These are phyloP conservation scores for Pythium phragmitis DNA, from an alignment of 352 stramenopile species.

Conservation along the genomic window DNA sequence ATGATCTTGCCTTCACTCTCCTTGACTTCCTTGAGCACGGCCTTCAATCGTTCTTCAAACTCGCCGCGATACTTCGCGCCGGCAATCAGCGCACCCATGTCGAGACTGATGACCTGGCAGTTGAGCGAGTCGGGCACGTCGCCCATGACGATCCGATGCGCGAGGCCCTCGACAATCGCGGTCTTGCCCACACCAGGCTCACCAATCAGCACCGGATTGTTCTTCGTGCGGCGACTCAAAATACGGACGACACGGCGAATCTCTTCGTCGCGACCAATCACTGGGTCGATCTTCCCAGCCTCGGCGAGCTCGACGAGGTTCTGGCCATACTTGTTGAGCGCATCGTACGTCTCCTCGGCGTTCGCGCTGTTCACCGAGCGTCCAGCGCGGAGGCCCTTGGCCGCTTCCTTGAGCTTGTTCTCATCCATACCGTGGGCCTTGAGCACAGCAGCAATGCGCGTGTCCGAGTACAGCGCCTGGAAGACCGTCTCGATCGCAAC, in stretches of 20 bases:
- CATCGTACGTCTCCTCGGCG: slow-evolving; percentile 92
- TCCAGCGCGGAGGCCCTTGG: slow-evolving; percentile 59
- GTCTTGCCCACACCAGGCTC: slow-evolving; percentile 98
- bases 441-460: slow-evolving; percentile 52
- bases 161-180: slow-evolving; percentile 94
- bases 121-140: slow-evolving; percentile 95
- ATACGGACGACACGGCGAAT: slow-evolving; percentile 96
- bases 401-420: slow-evolving; percentile 60
- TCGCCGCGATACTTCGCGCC: slow-evolving; percentile 98
- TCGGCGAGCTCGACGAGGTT: slow-evolving; percentile 92
- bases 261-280: slow-evolving; percentile 97
- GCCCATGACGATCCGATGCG: slow-evolving; percentile 95
- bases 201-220: slow-evolving; percentile 96
- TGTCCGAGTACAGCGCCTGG: slow-evolving; percentile 68
- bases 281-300: slow-evolving; percentile 96
- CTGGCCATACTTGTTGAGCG: slow-evolving; percentile 94
- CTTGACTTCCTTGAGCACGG: slow-evolving; percentile 93
- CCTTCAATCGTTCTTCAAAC: slow-evolving; percentile 98
- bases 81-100: slow-evolving; percentile 96
- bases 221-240: slow-evolving; percentile 95
- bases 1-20: slow-evolving; percentile 96
- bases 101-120: slow-evolving; percentile 90
- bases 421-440: slow-evolving; percentile 68
- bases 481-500: slow-evolving; percentile 72
- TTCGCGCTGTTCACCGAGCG: slow-evolving; percentile 70